Base-by-base conservation (phyloP, 371 early-diverging fungal species). In the Actinomucor elegans region DNA sequence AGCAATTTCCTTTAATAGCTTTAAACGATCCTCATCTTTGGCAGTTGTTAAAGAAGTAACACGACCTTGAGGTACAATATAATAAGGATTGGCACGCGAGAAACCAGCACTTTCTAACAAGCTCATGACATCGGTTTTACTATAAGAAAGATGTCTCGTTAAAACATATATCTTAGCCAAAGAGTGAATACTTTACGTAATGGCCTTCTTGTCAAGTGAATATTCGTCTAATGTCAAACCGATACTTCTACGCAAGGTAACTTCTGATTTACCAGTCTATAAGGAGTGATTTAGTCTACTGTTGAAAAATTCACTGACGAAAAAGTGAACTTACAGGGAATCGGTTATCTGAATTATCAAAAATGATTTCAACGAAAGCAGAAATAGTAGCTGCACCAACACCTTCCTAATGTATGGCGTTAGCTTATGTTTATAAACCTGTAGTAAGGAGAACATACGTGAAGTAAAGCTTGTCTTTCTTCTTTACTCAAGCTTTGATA, bases 11-110 rank as follows among this genome's bases (percentile, higher is more conserved):
- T 98, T 98, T 14, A 99, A 83, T 29, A 99, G 66, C 38, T 90
- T 83, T 33, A 98, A 72, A 6, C 99, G 81, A 68, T 97, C 98
- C 31, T 69, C 61, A 62, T 98, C 98, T 61, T 93, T 93, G 3
- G 97, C 93, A 41, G 94, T 93, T 0, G 98, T 96, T 47, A 99
- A 79, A 3, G 94, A 87, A 5, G 88, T 96, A 77, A 98, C 93
- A 48, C 96, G 80, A 34, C 99, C 99, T 80, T 99, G 99, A n/a
- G 97, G 97, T 5, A 99, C 98, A 70, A 99, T 96, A 61, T 97
- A 99, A 71, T 98, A 99, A 10, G 99, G 98, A 64, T 99, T 99
- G 14, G 97, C 94, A 27, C 91, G 79, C n/a, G 97, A 94, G 55
- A 99, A 94, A 1, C 99, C 99, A 17, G 98, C 97, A 70, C 90